Evolutionary conservation across 1,284 basidiomycete species (phyloP).

Genomic region (Amanita bisporigera): DNA sequence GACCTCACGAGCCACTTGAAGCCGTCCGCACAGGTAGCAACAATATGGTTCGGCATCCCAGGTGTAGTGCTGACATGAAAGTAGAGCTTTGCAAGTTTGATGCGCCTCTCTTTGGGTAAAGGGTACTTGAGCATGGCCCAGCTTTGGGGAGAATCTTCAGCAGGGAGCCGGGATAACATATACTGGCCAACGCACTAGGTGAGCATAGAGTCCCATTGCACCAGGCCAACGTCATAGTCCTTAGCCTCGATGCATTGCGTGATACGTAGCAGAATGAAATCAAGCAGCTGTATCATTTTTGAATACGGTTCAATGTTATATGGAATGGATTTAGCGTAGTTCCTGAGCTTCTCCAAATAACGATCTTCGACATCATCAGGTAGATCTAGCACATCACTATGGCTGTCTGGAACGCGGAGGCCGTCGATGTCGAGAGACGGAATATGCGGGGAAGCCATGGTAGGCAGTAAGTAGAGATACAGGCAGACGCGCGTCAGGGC

Average conservation of each 20-base stretch:
- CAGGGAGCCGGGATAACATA: constrained; percentile 12
- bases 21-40: constrained; percentile 64
- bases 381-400: constrained; percentile 18
- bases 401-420: background rate
- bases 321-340: constrained; percentile 70
- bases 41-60: constrained; percentile 64
- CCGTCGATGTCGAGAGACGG: constrained; percentile 38
- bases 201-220: constrained; percentile 81
- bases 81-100: constrained; percentile 81
- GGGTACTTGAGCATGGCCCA: constrained; percentile 87
- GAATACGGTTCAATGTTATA: constrained; percentile 83
- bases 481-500: constrained; percentile 6
- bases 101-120: constrained; percentile 79
- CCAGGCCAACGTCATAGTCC: constrained; percentile 79
- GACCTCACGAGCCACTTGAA: constrained; percentile 64
- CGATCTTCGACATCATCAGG: constrained; percentile 50
- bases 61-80: constrained; percentile 69
- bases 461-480: background rate
- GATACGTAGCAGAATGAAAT: constrained; percentile 73
- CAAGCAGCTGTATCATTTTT: constrained; percentile 82
- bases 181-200: constrained; percentile 59
- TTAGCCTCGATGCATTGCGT: constrained; percentile 79
- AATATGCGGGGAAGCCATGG: constrained; percentile 58
- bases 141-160: constrained; percentile 47
- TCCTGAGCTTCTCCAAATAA: constrained; percentile 61